Evolutionary conservation across 1,284 basidiomycete genomes (phyloP), one percentile per base, ranked within the genome.

Genomic region (Naganishia sp.): DNA sequence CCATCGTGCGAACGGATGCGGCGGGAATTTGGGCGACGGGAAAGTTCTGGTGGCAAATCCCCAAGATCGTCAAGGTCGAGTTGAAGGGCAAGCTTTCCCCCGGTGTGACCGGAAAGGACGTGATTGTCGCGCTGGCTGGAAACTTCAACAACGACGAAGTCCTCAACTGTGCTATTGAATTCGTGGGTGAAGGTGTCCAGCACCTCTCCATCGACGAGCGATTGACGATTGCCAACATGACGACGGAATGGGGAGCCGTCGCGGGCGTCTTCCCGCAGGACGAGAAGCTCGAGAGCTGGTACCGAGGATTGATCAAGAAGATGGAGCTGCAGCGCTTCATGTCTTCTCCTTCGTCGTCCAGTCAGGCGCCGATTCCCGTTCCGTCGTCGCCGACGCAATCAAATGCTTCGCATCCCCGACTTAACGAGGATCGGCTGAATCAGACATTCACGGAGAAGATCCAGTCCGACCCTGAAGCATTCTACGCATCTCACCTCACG

Each of bases 31-130:
- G 95, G 95, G 94, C 96, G 2, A 99, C 96, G 0, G 93, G 95
- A 49, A 93, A 93, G 80, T 99, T 96, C 4, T 99, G 95, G 95
- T 99, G 95, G 96, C 95, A 99, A 82, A 90, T 99, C 31, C 95
- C 95, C 6, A 87, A 93, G 10, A 94, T 97, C 85, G 86, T 99
- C 78, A 92, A 92, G 69, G 95, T 99, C 67, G 93, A 97, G 75
- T 83, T 99, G 49, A 87, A 84, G 68, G 95, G 95, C 15, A 82
- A 82, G 69, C 84, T 98, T 0, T 84, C 90, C 0, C 86, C 88
- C 0, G 96, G 96, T 9, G 95, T 98, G 0, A 96, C 93, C 0
- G 96, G 96, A 44, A 99, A 99, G 80, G 95, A 99, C 74, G 91
- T 99, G 52, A 99, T 99, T 68, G 91, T 99, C 13, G 95, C 95